Percentiles rank a stretch among this genome's conserved stretches.
Conservation (phyloP, 495 filamentous ascomycete genomes). For the Amphirosellinia nigrospora region DNA sequence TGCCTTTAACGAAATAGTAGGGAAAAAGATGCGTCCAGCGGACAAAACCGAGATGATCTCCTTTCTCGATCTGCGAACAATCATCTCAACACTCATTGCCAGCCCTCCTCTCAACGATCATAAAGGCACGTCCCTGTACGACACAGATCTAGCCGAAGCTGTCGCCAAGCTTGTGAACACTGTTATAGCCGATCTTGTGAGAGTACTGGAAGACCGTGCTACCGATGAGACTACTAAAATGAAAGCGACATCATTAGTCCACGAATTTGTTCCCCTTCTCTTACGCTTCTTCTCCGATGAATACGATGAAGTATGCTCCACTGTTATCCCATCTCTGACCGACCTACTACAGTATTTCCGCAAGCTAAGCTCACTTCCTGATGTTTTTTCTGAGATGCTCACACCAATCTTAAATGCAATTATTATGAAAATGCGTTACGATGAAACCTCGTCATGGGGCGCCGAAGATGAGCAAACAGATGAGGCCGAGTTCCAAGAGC, state of each 20-base stretch:
- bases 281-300: conserved; percentile 96
- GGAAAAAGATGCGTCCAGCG: conserved; percentile 93
- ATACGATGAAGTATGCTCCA: conserved; percentile 96
- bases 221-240: conserved; percentile 60
- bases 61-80: conserved; percentile 82
- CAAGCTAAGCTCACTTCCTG: conserved; percentile 70
- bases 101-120: conserved; percentile 78
- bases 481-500: conserved; percentile 97
- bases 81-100: conserved; percentile 79
- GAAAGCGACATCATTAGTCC: conserved; percentile 75
- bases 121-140: conserved; percentile 82
- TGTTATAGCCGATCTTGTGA: conserved; percentile 81
- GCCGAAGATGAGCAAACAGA: conserved; percentile 94
- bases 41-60: conserved; percentile 95
- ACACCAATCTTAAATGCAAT: conserved; percentile 88
- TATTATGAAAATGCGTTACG: conserved; percentile 93
- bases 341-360: conserved; percentile 89
- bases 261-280: conserved; percentile 81
- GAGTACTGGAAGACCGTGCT: conserved; percentile 64
- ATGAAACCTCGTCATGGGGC: conserved; percentile 92
- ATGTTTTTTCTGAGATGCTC: conserved; percentile 76
- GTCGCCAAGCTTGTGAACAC: conserved; percentile 97
- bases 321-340: conserved; percentile 86
- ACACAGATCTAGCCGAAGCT: conserved; percentile 91
- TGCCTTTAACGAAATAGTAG: conserved; percentile 91